Conservation (phyloP, 2,329 filamentous ascomycete genomes). For the Shiraia sp. region DNA sequence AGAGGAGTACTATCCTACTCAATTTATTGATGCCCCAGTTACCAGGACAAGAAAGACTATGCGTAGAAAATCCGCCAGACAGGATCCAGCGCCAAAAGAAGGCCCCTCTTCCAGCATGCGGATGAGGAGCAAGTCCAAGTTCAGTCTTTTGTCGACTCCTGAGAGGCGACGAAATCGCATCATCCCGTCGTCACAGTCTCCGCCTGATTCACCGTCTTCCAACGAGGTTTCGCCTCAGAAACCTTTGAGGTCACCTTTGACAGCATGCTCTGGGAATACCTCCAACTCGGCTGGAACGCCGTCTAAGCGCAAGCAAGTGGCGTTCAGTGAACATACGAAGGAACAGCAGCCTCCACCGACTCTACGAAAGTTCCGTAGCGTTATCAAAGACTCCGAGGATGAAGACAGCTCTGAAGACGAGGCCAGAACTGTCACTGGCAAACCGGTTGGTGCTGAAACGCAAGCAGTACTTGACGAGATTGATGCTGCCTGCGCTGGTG, state of each 20-base stretch:
- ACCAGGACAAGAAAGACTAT: slow-evolving; percentile 14
- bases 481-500: slow-evolving; percentile 28
- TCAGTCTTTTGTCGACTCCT: slow-evolving; percentile 37
- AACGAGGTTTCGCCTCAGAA: slow-evolving; percentile 30
- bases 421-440: background rate
- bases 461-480: slow-evolving; percentile 32
- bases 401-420: slow-evolving; percentile 15
- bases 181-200: slow-evolving; percentile 43
- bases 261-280: slow-evolving; percentile 15
- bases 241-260: slow-evolving; percentile 15
- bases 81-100: slow-evolving; percentile 1
- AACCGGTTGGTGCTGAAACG: slow-evolving; percentile 25
- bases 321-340: slow-evolving; percentile 22
- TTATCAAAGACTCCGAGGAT: slow-evolving; percentile 41
- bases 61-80: slow-evolving; percentile 7
- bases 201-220: slow-evolving; percentile 33
- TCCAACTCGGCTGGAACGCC: slow-evolving; percentile 22
- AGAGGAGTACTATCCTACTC: slow-evolving; percentile 35
- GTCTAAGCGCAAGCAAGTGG: slow-evolving; percentile 36
- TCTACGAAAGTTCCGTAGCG: slow-evolving; percentile 30
- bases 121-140: slow-evolving; percentile 20
- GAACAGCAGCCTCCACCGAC: slow-evolving; percentile 15
- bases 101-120: background rate
- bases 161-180: slow-evolving; percentile 35
- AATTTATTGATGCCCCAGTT: slow-evolving; percentile 26